phyloP scores from a whole-genome alignment of 2,329 filamentous ascomycete species.

The Diplodia sapinea region DNA sequence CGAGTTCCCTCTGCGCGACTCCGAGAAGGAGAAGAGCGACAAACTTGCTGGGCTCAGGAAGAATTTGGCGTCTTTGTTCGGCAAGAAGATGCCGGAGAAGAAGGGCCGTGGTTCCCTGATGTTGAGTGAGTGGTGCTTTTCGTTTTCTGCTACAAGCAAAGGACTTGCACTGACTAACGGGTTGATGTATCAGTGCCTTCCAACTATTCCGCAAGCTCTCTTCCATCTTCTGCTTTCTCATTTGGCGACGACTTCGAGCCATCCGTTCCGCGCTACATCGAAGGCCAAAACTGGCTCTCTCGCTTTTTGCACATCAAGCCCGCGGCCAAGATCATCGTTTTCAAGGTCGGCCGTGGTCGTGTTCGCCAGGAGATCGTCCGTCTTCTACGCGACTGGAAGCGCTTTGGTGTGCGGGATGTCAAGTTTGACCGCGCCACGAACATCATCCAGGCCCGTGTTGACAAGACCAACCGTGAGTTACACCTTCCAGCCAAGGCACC shows the following conservation, averaged over 20 bases:
- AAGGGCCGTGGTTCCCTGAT: constrained; percentile 47
- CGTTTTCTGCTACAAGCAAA: too few relatives aligned
- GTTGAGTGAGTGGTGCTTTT: not conserved
- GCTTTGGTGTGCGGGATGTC: constrained; percentile 80
- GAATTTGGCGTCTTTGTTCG: constrained; percentile 60
- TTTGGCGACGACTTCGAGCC: constrained; percentile 57
- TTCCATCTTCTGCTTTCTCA: constrained; percentile 43
- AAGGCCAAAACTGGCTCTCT: constrained; percentile 80
- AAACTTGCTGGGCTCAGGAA: constrained; percentile 39
- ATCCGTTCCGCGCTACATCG: constrained; percentile 39
- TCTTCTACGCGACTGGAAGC: constrained; percentile 78
- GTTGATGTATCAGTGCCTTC: constrained; percentile 32
- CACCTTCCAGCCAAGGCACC: constrained; percentile 5
- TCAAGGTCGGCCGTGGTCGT: constrained; percentile 72
- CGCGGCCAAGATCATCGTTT: constrained; percentile 74
- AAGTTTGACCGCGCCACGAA: constrained; percentile 79
- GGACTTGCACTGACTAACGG: not conserved
- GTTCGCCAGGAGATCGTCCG: constrained; percentile 78
- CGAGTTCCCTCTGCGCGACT: constrained; percentile 52
- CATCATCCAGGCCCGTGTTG: constrained; percentile 79
- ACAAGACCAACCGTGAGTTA: constrained; percentile 75
- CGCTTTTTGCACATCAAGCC: constrained; percentile 90
- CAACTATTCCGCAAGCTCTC: constrained; percentile 40
- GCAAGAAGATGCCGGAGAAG: constrained; percentile 55
- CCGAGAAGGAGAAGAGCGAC: constrained; percentile 43